Base-by-base conservation (phyloP, 2,329 filamentous ascomycete genomes). In the Phaeophleospora eucalypticola region DNA sequence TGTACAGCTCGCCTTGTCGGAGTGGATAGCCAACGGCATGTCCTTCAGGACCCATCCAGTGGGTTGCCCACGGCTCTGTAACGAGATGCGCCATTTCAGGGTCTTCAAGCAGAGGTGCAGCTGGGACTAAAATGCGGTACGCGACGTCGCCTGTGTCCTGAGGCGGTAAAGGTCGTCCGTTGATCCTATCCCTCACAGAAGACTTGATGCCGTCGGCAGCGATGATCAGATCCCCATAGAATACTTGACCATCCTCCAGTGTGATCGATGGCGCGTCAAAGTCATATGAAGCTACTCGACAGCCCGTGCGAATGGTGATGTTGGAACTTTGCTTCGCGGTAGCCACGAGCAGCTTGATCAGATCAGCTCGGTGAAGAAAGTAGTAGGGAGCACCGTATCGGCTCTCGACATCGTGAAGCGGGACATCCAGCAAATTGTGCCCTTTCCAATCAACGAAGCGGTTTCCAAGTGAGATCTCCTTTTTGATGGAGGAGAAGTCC, bases 11-110 rank as follows among this genome's bases (percentile, higher is more conserved):
- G 17, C 61, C 58, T 33, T 47, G 58, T 9, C 60, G 51, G 0
- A 66, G 46, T 7, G 62, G 63, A 41, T 65, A 65, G 32, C 59
- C 58, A n/a, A 65, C 60, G 2, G 55, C 60, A 46, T 66, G 63
- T 1, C 51, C 61, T 41, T 62, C 58, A 4, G 63, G 62, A 8
- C 63, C 62, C 41, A 62, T 58, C 64, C 62, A 65, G 42, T 63
- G 57, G 19, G 54, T 53, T 18, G 58, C 59, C 58, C 59, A 61
- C 0, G 60, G 59, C 14, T 59, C 46, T 15, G 46, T 55, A 15
- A 65, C 57, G n/a, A 65, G 45, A 18, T 57, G 21, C 1, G 51
- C 49, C 48, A 58, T 59, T 14, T 58, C 54, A 20, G 62, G 59
- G 27, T 65, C 62, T 14, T 54, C 52, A 1, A 62, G 49, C 1